phyloP scores from a whole-genome alignment of 345 rosid species.

The Syzygium aqueum region DNA sequence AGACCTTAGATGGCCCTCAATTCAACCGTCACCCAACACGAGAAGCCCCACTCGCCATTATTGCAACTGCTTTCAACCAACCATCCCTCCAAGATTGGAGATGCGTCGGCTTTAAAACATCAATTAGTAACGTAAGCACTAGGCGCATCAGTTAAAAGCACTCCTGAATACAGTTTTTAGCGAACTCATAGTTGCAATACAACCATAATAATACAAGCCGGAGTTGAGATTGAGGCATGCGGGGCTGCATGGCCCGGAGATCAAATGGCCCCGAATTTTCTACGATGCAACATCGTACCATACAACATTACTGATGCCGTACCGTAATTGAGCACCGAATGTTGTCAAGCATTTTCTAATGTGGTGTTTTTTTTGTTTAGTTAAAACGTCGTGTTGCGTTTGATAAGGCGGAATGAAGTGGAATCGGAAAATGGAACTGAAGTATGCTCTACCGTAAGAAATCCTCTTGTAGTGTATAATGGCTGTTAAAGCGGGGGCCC shows the following conservation, averaged over 20 bases:
- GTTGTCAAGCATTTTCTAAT: neutral
- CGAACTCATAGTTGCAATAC: neutral
- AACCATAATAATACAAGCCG: neutral
- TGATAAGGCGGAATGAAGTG: neutral
- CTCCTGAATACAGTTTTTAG: neutral
- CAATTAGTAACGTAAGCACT: neutral
- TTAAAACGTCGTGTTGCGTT: neutral
- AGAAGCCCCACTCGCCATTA: neutral
- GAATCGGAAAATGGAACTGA: neutral
- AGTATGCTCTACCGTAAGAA: neutral
- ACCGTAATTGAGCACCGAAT: neutral
- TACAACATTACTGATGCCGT: accelerated
- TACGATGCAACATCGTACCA: neutral
- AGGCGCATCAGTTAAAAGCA: neutral
- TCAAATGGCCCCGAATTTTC: neutral
- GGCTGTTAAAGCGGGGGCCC: neutral
- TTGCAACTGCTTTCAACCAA: neutral
- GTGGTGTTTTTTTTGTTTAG: accelerated
- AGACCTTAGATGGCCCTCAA: neutral
- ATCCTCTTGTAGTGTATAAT: neutral
- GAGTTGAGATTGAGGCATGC: neutral
- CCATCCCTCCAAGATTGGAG: neutral
- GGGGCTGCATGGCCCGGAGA: neutral
- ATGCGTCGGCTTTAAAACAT: neutral
- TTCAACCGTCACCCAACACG: neutral